A percentile compares a stretch with the other conserved stretches of the same genome.
These are phyloP conservation scores for Beauveria caledonica DNA, from an alignment of 2,329 filamentous ascomycete genomes.

Conservation along the genomic window DNA sequence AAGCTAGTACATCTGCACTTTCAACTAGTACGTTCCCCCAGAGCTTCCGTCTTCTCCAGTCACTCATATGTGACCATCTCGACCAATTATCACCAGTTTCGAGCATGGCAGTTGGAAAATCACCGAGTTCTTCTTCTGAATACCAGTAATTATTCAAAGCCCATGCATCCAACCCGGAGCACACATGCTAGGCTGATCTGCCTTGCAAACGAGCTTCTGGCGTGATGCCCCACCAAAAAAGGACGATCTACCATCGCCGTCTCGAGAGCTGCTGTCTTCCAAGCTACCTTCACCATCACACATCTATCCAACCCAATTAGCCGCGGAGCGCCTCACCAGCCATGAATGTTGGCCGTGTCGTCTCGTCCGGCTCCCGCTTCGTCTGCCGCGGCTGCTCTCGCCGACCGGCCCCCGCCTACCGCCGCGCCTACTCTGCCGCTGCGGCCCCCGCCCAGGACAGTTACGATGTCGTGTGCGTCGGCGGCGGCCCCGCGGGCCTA, in stretches of 20 bases:
- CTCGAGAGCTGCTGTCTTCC: background rate
- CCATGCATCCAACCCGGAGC: background rate
- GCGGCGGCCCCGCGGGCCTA: constrained; percentile 81
- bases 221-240: constrained; percentile 8
- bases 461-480: constrained; percentile 89
- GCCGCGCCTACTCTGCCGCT: constrained; percentile 34
- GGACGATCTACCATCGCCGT: background rate
- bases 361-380: constrained; percentile 23
- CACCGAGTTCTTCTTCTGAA: no score
- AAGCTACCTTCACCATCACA: background rate
- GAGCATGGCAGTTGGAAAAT: no score
- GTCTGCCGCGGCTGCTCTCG: constrained; percentile 41
- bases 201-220: background rate
- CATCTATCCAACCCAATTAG: background rate
- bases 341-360: constrained; percentile 22
- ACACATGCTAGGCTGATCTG: background rate
- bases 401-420: constrained; percentile 26
- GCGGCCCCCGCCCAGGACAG: constrained; percentile 50
- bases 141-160: no score
- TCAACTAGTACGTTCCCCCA: no score
- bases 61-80: no score
- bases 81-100: no score
- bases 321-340: background rate
- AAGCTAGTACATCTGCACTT: no score
- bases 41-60: no score